phyloP scores from a whole-genome alignment of 306 rosid genomes.

The Acacia crassicarpa region DNA sequence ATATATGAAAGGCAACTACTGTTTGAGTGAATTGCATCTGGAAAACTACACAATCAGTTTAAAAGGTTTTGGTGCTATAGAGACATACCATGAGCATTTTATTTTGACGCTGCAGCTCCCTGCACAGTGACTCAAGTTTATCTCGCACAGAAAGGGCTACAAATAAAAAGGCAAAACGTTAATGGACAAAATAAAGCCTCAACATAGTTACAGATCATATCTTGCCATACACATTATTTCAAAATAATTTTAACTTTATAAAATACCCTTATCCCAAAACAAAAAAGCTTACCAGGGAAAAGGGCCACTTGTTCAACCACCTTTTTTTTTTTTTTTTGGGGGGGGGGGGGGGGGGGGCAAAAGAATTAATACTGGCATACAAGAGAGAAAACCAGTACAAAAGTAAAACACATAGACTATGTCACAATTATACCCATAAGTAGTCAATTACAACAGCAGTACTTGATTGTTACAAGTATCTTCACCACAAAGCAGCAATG shows the following conservation, averaged over 20 bases:
- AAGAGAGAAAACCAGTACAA: slow-evolving; percentile 12
- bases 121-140: slow-evolving; percentile 91
- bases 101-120: slow-evolving; percentile 97
- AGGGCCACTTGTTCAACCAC: not conserved
- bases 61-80: slow-evolving; percentile 29
- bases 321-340: not conserved
- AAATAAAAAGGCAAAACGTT: slow-evolving; percentile 28
- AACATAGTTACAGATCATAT: slow-evolving; percentile 25
- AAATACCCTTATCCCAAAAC: not conserved
- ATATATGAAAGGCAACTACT: slow-evolving; percentile 11
- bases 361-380: not conserved
- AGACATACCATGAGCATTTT: slow-evolving; percentile 84
- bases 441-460: slow-evolving; percentile 10
- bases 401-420: slow-evolving; percentile 15
- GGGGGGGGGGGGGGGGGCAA: not conserved
- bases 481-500: not conserved
- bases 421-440: not conserved
- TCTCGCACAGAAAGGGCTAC: slow-evolving; percentile 85
- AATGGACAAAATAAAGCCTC: slow-evolving; percentile 21
- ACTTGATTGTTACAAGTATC: not conserved
- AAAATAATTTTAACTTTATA: slow-evolving; percentile 19
- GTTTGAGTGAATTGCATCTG: slow-evolving; percentile 4
- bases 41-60: slow-evolving; percentile 23
- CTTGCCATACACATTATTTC: slow-evolving; percentile 11
- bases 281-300: not conserved